These are phyloP conservation scores for Cucumis hystrix DNA, from an alignment of 306 rosid species.

Conservation along the genomic window DNA sequence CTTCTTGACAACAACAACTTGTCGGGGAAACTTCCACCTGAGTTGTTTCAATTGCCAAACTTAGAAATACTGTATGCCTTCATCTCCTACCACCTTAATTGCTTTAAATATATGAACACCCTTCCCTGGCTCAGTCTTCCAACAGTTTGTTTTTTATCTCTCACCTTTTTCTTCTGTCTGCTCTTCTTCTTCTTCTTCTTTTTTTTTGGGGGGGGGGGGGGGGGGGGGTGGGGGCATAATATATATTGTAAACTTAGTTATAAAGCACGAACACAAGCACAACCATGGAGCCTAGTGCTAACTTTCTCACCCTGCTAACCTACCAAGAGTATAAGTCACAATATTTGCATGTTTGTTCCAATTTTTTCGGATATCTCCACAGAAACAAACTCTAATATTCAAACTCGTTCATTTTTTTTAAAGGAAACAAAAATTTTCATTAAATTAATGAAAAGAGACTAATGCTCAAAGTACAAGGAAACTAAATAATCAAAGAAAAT, in stretches of 20 bases:
- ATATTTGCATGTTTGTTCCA: background rate
- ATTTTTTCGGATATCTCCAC: too few species aligned
- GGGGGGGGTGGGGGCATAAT: too few species aligned
- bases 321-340: background rate
- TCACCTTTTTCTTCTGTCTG: too few species aligned
- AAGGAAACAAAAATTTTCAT: too few species aligned
- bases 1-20: slow-evolving; percentile 89
- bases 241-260: background rate
- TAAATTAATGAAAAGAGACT: too few species aligned
- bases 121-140: background rate
- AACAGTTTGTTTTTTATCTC: background rate
- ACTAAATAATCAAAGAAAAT: too few species aligned
- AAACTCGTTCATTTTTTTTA: too few species aligned
- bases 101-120: background rate
- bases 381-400: too few species aligned
- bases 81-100: background rate
- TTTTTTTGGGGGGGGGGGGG: background rate
- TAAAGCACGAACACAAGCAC: background rate
- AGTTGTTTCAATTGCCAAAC: slow-evolving; percentile 33
- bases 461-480: too few species aligned
- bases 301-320: background rate
- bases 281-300: background rate
- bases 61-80: slow-evolving; percentile 38
- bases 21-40: slow-evolving; percentile 65
- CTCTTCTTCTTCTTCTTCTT: background rate